phyloP scores from a whole-genome alignment of 768 basidiomycete genomes.

The Rossbeevera mucosa region DNA sequence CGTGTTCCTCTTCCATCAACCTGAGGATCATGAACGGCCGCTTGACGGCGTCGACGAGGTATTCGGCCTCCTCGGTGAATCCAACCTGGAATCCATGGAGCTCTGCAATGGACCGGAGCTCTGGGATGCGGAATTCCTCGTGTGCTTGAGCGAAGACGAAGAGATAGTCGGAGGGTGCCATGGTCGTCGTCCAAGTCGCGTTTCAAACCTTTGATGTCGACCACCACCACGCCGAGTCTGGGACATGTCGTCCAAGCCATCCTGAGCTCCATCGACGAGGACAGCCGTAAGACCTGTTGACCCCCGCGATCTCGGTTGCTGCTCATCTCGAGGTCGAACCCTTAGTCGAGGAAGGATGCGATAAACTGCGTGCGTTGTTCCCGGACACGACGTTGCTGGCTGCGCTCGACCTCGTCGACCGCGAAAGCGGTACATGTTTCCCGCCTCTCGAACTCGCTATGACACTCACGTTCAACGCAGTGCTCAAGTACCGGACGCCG shows the following conservation, averaged over 20 bases:
- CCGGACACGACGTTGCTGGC: conserved; percentile 61
- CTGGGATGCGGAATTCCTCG: conserved; percentile 78
- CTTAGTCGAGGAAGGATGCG: conserved; percentile 53
- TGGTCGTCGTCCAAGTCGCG: conserved; percentile 1
- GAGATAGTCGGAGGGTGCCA: conserved; percentile 41
- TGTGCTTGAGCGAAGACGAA: conserved; percentile 80
- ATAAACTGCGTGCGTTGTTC: conserved; percentile 53
- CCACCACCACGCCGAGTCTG: conserved; percentile 13
- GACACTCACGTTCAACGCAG: too few species aligned
- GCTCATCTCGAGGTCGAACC: background rate
- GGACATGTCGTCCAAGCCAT: conserved; percentile 29
- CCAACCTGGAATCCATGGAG: conserved; percentile 60
- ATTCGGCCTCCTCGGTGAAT: conserved; percentile 38
- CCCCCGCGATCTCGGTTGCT: background rate
- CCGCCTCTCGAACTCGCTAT: too few species aligned
- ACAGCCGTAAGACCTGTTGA: conserved; percentile 27
- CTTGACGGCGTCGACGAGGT: conserved; percentile 41
- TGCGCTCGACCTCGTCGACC: conserved; percentile 75
- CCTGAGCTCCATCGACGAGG: conserved; percentile 31
- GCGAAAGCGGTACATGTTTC: conserved; percentile 50
- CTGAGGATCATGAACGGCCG: conserved; percentile 73
- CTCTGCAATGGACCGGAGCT: conserved; percentile 73
- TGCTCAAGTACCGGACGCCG: conserved; percentile 54
- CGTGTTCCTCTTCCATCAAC: conserved; percentile 70
- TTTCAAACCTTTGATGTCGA: conserved; percentile 16